Evolutionary conservation across 2,329 filamentous ascomycete genomes (phyloP).

Genomic region (Hortaea sp.): DNA sequence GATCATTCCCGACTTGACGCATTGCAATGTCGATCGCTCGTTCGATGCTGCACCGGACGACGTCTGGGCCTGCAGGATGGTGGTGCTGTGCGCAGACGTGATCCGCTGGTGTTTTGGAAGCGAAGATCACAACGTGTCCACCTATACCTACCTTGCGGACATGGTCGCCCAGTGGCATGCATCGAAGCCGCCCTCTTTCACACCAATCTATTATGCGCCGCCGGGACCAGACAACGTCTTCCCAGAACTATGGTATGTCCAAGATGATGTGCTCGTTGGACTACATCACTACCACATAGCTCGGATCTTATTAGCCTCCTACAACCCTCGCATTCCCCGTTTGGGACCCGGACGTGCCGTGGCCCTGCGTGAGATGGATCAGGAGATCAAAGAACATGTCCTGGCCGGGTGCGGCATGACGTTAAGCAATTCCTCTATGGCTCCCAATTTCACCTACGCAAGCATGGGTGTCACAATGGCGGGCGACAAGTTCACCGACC

Average conservation of each 20-base stretch:
- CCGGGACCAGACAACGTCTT: slow-evolving; percentile 35
- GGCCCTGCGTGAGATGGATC: slow-evolving; percentile 32
- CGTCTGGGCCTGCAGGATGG: slow-evolving; percentile 51
- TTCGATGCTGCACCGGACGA: slow-evolving; percentile 41
- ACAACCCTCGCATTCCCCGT: slow-evolving; percentile 44
- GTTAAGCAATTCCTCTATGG: slow-evolving; percentile 44
- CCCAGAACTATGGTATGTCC: slow-evolving; percentile 49
- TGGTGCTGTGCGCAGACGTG: slow-evolving; percentile 54
- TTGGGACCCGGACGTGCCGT: slow-evolving; percentile 34
- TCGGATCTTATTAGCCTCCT: slow-evolving; percentile 46
- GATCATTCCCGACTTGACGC: slow-evolving; percentile 43
- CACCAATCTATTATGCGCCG: slow-evolving; percentile 40
- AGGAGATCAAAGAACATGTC: slow-evolving; percentile 39
- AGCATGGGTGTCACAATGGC: slow-evolving; percentile 25
- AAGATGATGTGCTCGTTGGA: slow-evolving; percentile 49
- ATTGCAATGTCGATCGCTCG: slow-evolving; percentile 43
- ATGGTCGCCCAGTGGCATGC: slow-evolving; percentile 40
- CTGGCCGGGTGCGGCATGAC: slow-evolving; percentile 50
- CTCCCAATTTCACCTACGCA: slow-evolving; percentile 42
- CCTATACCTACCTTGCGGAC: slow-evolving; percentile 37
- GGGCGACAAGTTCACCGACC: slow-evolving; percentile 41
- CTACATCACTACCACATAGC: slow-evolving; percentile 52
- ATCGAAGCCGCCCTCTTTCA: slow-evolving; percentile 42
- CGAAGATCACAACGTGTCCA: slow-evolving; percentile 18
- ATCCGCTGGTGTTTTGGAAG: slow-evolving; percentile 52